Conservation (phyloP, 2,329 filamentous ascomycete species). For the Colletotrichum shisoi region DNA sequence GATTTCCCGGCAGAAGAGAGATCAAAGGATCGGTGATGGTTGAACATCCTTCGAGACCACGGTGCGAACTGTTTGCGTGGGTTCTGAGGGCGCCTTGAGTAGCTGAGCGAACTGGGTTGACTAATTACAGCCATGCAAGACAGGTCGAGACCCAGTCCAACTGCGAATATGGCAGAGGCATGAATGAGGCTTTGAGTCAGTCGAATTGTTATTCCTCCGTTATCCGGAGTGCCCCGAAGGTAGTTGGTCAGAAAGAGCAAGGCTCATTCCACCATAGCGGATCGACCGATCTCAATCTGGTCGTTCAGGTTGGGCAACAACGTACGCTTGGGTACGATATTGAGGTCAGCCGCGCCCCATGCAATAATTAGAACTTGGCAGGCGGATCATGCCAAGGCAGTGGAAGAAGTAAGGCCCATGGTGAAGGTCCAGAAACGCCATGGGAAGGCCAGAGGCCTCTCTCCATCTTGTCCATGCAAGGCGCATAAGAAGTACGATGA, state of each 20-base stretch:
- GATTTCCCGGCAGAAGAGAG: constrained; percentile 3
- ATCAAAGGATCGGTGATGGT: background rate
- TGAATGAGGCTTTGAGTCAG: constrained; percentile 35
- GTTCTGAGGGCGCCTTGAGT: constrained; percentile 15
- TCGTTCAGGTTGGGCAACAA: constrained; percentile 34
- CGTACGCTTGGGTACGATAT: constrained; percentile 29
- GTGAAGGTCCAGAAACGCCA: constrained; percentile 13
- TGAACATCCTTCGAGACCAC: constrained; percentile 7
- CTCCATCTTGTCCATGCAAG: constrained; percentile 34
- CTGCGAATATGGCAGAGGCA: constrained; percentile 18
- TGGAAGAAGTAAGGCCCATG: constrained; percentile 14
- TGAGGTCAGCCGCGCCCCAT: constrained; percentile 32
- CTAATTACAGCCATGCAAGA: constrained; percentile 1
- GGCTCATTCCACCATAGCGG: background rate
- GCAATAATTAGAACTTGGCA: constrained; percentile 13
- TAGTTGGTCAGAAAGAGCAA: background rate
- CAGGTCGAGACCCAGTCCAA: constrained; percentile 6
- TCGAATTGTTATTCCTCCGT: constrained; percentile 21
- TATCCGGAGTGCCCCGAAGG: background rate
- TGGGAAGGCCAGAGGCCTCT: constrained; percentile 12
- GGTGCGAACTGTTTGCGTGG: constrained; percentile 8
- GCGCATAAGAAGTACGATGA: constrained; percentile 34
- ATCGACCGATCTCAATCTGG: constrained; percentile 28
- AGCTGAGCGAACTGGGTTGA: constrained; percentile 9
- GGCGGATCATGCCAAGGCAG: constrained; percentile 21